These are phyloP conservation scores for Mimosa pudica DNA, from an alignment of 306 rosid genomes.

Conservation along the genomic window DNA sequence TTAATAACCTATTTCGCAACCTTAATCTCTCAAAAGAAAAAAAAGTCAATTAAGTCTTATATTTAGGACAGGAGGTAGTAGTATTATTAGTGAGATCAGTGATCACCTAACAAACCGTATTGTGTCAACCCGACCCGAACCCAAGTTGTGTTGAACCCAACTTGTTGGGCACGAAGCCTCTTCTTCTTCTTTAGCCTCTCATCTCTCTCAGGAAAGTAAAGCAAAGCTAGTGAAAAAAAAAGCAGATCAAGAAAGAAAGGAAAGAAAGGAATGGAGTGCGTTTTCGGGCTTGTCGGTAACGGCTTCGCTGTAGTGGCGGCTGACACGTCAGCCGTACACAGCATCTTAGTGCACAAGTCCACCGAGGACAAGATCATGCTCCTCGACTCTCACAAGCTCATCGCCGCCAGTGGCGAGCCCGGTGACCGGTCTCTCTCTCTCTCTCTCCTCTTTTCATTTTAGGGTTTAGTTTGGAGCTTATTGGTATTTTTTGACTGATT, in stretches of 20 bases:
- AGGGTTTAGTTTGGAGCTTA: background rate
- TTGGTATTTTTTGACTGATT: conserved; percentile 4
- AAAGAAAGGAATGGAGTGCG: conserved; percentile 65
- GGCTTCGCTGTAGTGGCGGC: conserved; percentile 85
- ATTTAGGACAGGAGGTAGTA: too few species aligned
- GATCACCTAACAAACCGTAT: too few species aligned
- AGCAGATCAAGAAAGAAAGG: conserved; percentile 1
- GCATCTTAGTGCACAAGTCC: conserved; percentile 91
- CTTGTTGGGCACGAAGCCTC: conserved; percentile 22
- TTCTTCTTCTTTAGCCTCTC: too few species aligned
- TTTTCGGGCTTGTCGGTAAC: conserved; percentile 78
- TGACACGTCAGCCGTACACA: conserved; percentile 90
- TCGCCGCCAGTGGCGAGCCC: conserved; percentile 96
- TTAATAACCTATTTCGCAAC: too few species aligned
- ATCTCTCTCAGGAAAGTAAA: background rate
- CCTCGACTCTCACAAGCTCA: conserved; percentile 93
- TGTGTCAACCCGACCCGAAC: background rate
- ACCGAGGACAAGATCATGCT: conserved; percentile 99
- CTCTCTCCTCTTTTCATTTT: background rate
- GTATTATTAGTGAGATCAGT: too few species aligned
- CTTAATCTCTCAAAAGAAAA: too few species aligned
- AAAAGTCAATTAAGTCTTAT: too few species aligned
- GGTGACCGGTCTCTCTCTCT: conserved; percentile 70
- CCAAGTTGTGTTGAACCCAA: background rate
- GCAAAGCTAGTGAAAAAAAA: too few species aligned